Percentiles rank a stretch among this genome's conserved stretches.
Evolutionary conservation across 768 basidiomycete genomes (phyloP).

Genomic region (Suillus subluteus): DNA sequence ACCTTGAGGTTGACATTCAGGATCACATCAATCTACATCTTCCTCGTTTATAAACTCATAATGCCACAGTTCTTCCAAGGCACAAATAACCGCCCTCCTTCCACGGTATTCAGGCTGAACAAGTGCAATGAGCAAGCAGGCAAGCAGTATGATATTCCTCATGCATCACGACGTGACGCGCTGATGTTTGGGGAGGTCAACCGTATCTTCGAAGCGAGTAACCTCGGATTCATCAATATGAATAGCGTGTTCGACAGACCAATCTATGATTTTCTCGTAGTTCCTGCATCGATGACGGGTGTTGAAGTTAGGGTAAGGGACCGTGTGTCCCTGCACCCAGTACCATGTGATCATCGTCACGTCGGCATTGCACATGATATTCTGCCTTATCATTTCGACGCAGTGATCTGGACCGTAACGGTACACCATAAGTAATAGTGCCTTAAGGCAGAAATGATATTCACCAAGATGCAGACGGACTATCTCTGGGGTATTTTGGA

Average conservation of each 20-base stretch:
- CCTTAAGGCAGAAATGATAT: neutral
- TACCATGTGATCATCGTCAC: slow-evolving; percentile 17
- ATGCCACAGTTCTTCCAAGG: neutral
- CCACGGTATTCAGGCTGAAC: neutral
- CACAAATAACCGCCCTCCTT: neutral
- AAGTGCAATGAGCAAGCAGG: neutral
- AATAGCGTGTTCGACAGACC: neutral
- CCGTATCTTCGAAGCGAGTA: neutral
- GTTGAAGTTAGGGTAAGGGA: slow-evolving; percentile 10
- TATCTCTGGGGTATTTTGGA: slow-evolving; percentile 3
- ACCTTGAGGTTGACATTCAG: neutral
- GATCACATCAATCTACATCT: neutral
- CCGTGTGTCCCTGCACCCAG: slow-evolving; percentile 12
- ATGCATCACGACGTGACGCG: neutral
- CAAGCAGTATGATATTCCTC: neutral
- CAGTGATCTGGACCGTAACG: slow-evolving; percentile 13
- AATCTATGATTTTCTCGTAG: neutral
- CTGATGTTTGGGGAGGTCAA: neutral
- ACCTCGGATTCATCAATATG: neutral
- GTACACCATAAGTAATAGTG: neutral
- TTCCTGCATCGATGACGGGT: slow-evolving; percentile 12
- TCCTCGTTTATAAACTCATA: neutral
- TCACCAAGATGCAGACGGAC: slow-evolving; percentile 13
- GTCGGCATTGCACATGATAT: slow-evolving; percentile 18
- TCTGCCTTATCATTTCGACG: slow-evolving; percentile 16